These are phyloP conservation scores for Coemansia sp. DNA, from an alignment of 192 early-diverging fungal species.

Conservation along the genomic window DNA sequence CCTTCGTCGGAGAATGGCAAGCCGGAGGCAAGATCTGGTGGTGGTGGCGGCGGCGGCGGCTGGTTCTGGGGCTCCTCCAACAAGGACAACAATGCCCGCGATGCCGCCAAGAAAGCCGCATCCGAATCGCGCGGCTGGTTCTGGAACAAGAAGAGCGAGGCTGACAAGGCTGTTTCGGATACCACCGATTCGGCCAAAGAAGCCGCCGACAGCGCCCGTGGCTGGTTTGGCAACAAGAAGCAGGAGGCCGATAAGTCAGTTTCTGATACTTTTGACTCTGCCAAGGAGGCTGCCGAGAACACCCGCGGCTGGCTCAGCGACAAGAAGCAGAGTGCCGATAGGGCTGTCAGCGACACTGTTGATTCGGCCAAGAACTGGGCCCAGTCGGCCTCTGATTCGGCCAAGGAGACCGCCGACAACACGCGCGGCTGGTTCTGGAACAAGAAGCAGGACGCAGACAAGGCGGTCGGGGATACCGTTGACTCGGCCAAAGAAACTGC, in stretches of 20 bases:
- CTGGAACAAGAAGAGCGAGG: constrained; percentile 30
- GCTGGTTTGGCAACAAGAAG: constrained; percentile 24
- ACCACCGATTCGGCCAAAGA: constrained; percentile 5
- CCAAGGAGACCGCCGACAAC: constrained; percentile 10
- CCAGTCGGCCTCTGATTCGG: background rate
- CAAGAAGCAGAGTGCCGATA: constrained; percentile 23
- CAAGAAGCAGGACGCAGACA: constrained; percentile 21
- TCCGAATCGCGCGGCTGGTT: constrained; percentile 36
- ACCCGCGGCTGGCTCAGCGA: constrained; percentile 26
- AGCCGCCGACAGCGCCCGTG: constrained; percentile 5
- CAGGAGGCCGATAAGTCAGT: constrained; percentile 10
- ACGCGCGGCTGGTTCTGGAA: constrained; percentile 20
- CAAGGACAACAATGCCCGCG: background rate
- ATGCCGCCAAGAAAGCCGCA: constrained; percentile 16
- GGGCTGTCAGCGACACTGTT: constrained; percentile 9
- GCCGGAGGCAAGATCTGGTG: background rate
- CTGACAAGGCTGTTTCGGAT: constrained; percentile 4
- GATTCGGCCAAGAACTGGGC: constrained; percentile 18
- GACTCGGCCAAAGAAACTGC: constrained; percentile 17
- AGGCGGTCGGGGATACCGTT: background rate
- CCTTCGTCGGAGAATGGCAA: background rate
- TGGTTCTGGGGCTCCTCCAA: constrained; percentile 5
- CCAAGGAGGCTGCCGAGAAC: constrained; percentile 21
- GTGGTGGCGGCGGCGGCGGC: background rate
- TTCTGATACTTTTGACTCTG: constrained; percentile 3